phyloP scores from a whole-genome alignment of 2,329 filamentous ascomycete genomes.

The Alternaria atra region DNA sequence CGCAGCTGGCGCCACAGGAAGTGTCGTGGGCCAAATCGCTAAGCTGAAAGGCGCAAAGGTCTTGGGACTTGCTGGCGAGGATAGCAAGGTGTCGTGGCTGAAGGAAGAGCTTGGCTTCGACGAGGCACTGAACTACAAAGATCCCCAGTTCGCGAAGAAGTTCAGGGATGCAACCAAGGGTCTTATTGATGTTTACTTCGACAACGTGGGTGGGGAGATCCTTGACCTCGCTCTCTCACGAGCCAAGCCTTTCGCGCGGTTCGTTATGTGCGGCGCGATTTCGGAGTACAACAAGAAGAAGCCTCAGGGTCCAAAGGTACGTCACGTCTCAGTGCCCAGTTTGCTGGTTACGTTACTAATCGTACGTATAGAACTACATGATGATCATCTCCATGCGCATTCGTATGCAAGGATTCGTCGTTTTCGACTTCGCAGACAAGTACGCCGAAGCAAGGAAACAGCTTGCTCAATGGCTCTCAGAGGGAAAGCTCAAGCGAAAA shows the following conservation, averaged over 20 bases:
- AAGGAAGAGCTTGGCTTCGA: constrained; percentile 63
- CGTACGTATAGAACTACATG: constrained; percentile 51
- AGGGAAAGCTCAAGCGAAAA: constrained; percentile 75
- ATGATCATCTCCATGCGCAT: constrained; percentile 57
- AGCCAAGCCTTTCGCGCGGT: constrained; percentile 53
- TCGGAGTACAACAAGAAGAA: constrained; percentile 55
- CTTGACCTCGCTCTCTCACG: constrained; percentile 57
- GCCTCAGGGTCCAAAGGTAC: constrained; percentile 61
- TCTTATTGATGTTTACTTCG: constrained; percentile 62
- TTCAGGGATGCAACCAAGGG: constrained; percentile 58
- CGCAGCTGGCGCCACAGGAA: constrained; percentile 80
- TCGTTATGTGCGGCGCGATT: constrained; percentile 58
- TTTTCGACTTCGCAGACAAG: constrained; percentile 71
- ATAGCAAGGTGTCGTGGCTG: constrained; percentile 65
- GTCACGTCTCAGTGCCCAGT: background rate
- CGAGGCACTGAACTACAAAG: constrained; percentile 65
- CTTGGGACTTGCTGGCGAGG: constrained; percentile 62
- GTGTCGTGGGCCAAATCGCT: constrained; percentile 79
- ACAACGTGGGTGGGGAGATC: constrained; percentile 61
- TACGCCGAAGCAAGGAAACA: constrained; percentile 67
- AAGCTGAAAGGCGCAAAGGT: constrained; percentile 70
- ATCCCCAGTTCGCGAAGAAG: constrained; percentile 58
- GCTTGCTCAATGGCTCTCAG: constrained; percentile 71
- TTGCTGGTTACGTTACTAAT: constrained; percentile 11
- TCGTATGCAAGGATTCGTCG: constrained; percentile 68